These are phyloP conservation scores for Trypanosoma scelopori DNA, from an alignment of 208 protist genomes.

Conservation along the genomic window DNA sequence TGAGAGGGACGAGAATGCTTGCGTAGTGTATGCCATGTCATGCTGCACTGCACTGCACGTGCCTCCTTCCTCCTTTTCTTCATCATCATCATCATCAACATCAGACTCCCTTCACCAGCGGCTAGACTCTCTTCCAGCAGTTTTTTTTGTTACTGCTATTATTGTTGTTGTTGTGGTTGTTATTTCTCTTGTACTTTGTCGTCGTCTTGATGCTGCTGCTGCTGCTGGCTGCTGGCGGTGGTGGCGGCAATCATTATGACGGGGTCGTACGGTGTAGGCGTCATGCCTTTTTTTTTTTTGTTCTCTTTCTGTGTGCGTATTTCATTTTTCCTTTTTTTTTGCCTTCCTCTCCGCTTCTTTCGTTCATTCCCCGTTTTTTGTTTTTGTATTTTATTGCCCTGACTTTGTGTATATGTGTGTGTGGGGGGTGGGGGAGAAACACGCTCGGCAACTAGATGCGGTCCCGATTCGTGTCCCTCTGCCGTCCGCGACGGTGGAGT, in stretches of 20 bases:
- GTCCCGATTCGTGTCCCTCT: not conserved
- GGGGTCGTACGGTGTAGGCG: not conserved
- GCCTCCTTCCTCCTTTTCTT: too few species aligned
- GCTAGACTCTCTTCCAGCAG: too few species aligned
- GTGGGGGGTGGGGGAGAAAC: not conserved
- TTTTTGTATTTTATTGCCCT: not conserved
- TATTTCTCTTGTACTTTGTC: too few species aligned
- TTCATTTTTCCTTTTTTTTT: constrained; percentile 2
- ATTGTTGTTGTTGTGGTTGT: too few species aligned
- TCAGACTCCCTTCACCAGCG: too few species aligned
- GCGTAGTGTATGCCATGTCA: too few species aligned
- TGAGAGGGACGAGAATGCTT: not conserved
- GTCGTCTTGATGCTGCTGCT: too few species aligned
- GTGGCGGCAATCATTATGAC: too few species aligned
- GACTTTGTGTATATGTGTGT: not conserved
- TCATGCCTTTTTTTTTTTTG: not conserved
- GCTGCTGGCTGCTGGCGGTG: too few species aligned
- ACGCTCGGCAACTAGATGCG: not conserved
- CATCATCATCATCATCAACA: too few species aligned
- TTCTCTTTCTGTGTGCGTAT: not conserved
- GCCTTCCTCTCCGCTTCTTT: not conserved
- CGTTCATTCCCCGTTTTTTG: not conserved
- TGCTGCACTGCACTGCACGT: too few species aligned
- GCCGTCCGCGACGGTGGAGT: not conserved
- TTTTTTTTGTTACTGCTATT: too few species aligned